phyloP scores from a whole-genome alignment of 768 basidiomycete genomes.

The Paxillus involutus region DNA sequence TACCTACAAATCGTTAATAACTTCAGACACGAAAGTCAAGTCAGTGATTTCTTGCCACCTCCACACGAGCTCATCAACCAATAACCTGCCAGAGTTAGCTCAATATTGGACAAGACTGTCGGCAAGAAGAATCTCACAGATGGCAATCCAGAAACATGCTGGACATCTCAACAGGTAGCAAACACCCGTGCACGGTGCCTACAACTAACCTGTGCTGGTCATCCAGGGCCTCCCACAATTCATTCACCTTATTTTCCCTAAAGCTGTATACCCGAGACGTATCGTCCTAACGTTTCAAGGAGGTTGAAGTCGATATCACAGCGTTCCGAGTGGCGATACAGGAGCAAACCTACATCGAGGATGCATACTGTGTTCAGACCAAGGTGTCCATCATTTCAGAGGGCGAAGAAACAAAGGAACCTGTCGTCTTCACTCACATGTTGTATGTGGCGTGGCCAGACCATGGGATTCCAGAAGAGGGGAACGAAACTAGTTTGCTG shows the following conservation, averaged over 20 bases:
- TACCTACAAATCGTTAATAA: constrained; percentile 20
- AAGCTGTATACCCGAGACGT: constrained; percentile 52
- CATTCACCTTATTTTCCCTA: constrained; percentile 61
- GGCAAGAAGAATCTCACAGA: constrained; percentile 73
- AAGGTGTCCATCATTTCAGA: constrained; percentile 54
- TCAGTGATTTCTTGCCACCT: constrained; percentile 46
- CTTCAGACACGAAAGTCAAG: constrained; percentile 24
- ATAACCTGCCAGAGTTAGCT: constrained; percentile 62
- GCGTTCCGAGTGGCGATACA: constrained; percentile 58
- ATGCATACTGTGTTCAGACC: constrained; percentile 62
- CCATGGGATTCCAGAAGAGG: constrained; percentile 70
- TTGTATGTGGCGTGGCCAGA: constrained; percentile 83
- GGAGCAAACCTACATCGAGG: constrained; percentile 42
- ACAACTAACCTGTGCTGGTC: constrained; percentile 1
- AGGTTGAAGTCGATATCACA: too few species aligned
- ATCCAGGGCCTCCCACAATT: constrained; percentile 75
- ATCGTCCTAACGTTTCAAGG: constrained; percentile 78
- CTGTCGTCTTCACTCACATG: constrained; percentile 65
- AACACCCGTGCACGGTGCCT: constrained; percentile 2
- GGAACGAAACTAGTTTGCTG: constrained; percentile 60
- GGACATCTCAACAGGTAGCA: constrained; percentile 76
- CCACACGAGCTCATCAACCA: neutral
- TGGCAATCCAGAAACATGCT: constrained; percentile 75
- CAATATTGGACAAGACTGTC: constrained; percentile 70
- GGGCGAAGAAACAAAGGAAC: constrained; percentile 23